Conservation (phyloP, 352 stramenopile genomes). For the Globisporangium sylvaticum region DNA sequence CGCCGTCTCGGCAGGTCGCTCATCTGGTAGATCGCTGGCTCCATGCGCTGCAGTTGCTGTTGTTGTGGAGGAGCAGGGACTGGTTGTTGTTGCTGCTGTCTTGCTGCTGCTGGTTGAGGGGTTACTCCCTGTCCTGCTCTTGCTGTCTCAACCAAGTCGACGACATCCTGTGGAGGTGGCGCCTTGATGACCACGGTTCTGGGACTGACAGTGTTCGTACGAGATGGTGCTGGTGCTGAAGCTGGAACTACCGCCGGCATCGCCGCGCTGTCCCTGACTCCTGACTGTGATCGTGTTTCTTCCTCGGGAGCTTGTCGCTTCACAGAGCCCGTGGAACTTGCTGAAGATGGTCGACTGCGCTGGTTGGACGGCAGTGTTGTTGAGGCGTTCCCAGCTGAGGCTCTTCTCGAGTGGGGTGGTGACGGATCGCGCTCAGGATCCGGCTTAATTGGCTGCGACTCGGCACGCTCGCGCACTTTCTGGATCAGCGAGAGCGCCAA, state of each 20-base stretch:
- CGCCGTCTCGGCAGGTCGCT: slow-evolving; percentile 5
- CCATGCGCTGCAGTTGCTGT: not conserved
- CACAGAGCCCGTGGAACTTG: not conserved
- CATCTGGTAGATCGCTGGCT: slow-evolving; percentile 6
- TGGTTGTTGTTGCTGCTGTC: not conserved
- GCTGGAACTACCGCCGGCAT: not conserved
- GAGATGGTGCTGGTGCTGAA: not conserved
- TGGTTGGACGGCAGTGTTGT: not conserved
- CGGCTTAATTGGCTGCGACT: not conserved
- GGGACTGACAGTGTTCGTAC: not conserved
- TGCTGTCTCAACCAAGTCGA: not conserved
- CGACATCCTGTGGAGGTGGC: not conserved
- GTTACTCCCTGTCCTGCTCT: not conserved
- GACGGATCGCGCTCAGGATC: not conserved
- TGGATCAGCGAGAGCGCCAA: slow-evolving; percentile 3
- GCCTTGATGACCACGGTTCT: not conserved
- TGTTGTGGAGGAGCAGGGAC: not conserved
- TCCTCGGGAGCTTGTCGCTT: not conserved
- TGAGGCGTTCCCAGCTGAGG: not conserved
- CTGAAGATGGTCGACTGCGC: not conserved
- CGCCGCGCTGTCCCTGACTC: not conserved
- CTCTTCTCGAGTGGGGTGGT: not conserved
- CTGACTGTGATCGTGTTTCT: not conserved
- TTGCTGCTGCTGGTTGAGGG: not conserved
- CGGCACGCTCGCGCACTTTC: slow-evolving; percentile 3